phyloP scores from a whole-genome alignment of 192 early-diverging fungal species.

The Podila minutissima region DNA sequence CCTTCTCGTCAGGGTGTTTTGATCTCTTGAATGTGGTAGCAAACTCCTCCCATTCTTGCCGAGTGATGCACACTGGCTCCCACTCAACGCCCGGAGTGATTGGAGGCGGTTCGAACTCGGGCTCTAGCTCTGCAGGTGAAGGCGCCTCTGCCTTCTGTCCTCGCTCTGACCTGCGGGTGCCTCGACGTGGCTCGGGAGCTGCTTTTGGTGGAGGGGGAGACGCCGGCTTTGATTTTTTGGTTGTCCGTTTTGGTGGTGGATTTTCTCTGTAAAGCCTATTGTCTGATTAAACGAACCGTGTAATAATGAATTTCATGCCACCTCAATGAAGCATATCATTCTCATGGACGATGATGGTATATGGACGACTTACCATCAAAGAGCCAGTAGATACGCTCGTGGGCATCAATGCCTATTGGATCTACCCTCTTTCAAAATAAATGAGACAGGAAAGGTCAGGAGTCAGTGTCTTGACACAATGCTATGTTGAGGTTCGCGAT shows the following conservation, averaged over 20 bases:
- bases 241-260: slow-evolving; percentile 46
- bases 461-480: too few species aligned
- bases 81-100: slow-evolving; percentile 60
- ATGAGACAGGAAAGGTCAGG: too few species aligned
- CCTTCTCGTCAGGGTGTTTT: slow-evolving; percentile 64
- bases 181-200: slow-evolving; percentile 15
- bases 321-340: too few species aligned
- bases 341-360: too few species aligned
- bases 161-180: slow-evolving; percentile 29
- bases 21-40: slow-evolving; percentile 65
- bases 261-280: slow-evolving; percentile 76
- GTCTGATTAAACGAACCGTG: slow-evolving; percentile 51
- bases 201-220: slow-evolving; percentile 16
- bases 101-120: slow-evolving; percentile 41
- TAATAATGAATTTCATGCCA: too few species aligned
- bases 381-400: slow-evolving; percentile 77
- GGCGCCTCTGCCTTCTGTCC: slow-evolving; percentile 22
- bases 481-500: too few species aligned
- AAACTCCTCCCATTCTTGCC: slow-evolving; percentile 72
- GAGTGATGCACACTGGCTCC: slow-evolving; percentile 64
- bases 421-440: slow-evolving; percentile 67
- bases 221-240: slow-evolving; percentile 36
- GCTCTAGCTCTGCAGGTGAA: slow-evolving; percentile 25
- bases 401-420: slow-evolving; percentile 75
- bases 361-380: slow-evolving; percentile 71